A percentile compares a stretch with the other conserved stretches of the same genome.
Evolutionary conservation across 257 asterid genomes (phyloP).

Genomic region (Nicotiana tabacum): DNA sequence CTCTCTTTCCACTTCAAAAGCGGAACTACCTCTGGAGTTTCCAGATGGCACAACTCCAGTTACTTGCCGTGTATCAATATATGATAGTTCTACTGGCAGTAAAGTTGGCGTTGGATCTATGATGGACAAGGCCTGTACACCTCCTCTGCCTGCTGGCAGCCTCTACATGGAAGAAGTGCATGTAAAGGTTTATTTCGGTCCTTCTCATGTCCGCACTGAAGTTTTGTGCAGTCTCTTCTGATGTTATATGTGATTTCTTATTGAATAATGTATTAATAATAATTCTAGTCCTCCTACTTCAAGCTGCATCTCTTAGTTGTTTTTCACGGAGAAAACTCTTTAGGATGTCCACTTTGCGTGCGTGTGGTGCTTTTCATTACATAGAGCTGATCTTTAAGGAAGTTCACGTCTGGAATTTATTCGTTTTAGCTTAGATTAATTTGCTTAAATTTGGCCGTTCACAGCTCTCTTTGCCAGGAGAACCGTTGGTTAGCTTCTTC

Average conservation of each 20-base stretch:
- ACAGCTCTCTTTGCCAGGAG: not conserved
- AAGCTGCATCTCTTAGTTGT: not conserved
- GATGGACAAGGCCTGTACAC: constrained; percentile 68
- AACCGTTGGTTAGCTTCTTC: not conserved
- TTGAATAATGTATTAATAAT: constrained; percentile 5
- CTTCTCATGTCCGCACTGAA: not conserved
- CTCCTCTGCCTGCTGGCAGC: constrained; percentile 74
- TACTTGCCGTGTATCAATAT: constrained; percentile 69
- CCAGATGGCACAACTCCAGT: constrained; percentile 93
- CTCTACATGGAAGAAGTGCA: constrained; percentile 87
- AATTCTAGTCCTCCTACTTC: not conserved
- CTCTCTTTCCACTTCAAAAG: constrained; percentile 24
- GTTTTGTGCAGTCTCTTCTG: not conserved
- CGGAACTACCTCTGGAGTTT: constrained; percentile 81
- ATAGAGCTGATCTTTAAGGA: constrained; percentile 3
- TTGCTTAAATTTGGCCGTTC: not conserved
- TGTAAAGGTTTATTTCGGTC: constrained; percentile 43
- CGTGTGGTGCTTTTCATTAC: not conserved
- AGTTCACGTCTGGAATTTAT: not conserved
- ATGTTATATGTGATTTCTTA: not conserved
- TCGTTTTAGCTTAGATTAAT: not conserved
- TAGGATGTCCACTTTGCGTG: not conserved
- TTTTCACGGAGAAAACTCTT: not conserved
- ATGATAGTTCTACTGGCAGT: constrained; percentile 58
- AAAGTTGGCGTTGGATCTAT: constrained; percentile 71